Conservation (phyloP, 2,329 filamentous ascomycete species). For the Lecanicillium sp. region DNA sequence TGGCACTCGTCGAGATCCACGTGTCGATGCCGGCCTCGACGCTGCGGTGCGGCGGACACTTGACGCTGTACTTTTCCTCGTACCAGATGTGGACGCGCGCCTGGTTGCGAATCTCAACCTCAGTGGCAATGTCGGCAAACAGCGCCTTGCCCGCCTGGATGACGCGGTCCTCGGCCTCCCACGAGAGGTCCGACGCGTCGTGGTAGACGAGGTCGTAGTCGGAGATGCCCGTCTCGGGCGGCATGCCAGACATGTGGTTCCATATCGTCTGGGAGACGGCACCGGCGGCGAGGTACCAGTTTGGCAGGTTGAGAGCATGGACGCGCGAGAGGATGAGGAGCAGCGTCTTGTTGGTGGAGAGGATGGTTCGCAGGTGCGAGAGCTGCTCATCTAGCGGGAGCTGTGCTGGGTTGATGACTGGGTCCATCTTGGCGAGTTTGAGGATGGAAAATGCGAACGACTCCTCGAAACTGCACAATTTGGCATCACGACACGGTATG, state of each 20-base stretch:
- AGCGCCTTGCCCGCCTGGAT: conserved; percentile 22
- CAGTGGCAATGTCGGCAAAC: conserved; percentile 20
- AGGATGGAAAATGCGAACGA: no score
- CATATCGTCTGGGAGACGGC: conserved; percentile 30
- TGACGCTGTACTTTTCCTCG: conserved; percentile 19
- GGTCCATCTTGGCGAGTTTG: no score
- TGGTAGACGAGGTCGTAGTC: conserved; percentile 31
- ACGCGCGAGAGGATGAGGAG: conserved; percentile 18
- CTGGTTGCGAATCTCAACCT: conserved; percentile 30
- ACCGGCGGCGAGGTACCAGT: conserved; percentile 28
- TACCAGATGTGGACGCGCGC: conserved; percentile 31
- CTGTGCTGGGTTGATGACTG: conserved; percentile 12
- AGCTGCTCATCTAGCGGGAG: conserved; percentile 20
- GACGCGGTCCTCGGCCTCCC: conserved; percentile 25
- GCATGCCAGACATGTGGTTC: conserved; percentile 21
- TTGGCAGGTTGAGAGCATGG: conserved; percentile 18
- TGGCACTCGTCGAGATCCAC: conserved; percentile 27
- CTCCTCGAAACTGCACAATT: no score
- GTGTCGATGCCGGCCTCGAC: conserved; percentile 24
- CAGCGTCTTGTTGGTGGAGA: conserved; percentile 21
- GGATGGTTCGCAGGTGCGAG: conserved; percentile 12
- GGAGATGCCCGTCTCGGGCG: conserved; percentile 23
- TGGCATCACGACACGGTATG: no score
- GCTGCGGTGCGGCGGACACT: conserved; percentile 21
- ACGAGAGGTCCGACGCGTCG: conserved; percentile 24